Percentiles rank a stretch among this genome's conserved stretches.
Conservation (phyloP, 371 early-diverging fungal species). For the Rhizomucor miehei region DNA sequence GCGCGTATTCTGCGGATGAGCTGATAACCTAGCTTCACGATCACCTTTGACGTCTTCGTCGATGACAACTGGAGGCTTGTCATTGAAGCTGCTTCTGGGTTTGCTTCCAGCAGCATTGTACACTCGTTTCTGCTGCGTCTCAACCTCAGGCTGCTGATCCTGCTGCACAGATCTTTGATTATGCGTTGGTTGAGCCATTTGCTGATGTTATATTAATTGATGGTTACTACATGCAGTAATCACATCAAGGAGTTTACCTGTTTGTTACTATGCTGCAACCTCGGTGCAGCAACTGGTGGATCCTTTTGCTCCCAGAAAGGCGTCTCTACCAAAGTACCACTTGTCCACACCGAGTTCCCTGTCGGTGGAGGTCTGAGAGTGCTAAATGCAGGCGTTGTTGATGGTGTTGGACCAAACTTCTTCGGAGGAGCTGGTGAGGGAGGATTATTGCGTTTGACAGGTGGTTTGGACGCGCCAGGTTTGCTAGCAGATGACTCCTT, state of each 20-base stretch:
- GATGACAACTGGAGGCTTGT: neutral
- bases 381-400: neutral
- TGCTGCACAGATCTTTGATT: too few relatives aligned
- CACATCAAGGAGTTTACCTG: too few relatives aligned
- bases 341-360: slow-evolving; percentile 14
- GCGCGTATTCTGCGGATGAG: neutral
- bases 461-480: neutral
- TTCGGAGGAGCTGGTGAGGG: neutral
- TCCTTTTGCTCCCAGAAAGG: slow-evolving; percentile 16
- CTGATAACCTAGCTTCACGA: too few relatives aligned
- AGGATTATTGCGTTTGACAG: neutral
- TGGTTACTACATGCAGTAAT: too few relatives aligned
- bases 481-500: neutral
- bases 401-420: neutral
- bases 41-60: too few relatives aligned
- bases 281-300: neutral
- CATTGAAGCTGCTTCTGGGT: neutral
- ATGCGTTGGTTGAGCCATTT: too few relatives aligned
- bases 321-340: slow-evolving; percentile 6
- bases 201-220: too few relatives aligned
- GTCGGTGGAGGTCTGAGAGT: slow-evolving; percentile 10
- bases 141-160: too few relatives aligned
- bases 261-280: too few relatives aligned
- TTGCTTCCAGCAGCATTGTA: neutral
- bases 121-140: neutral